Percentiles rank a stretch among this genome's conserved stretches.
Conservation (phyloP, 2,329 filamentous ascomycete genomes). For the Rhinocladiella similis region DNA sequence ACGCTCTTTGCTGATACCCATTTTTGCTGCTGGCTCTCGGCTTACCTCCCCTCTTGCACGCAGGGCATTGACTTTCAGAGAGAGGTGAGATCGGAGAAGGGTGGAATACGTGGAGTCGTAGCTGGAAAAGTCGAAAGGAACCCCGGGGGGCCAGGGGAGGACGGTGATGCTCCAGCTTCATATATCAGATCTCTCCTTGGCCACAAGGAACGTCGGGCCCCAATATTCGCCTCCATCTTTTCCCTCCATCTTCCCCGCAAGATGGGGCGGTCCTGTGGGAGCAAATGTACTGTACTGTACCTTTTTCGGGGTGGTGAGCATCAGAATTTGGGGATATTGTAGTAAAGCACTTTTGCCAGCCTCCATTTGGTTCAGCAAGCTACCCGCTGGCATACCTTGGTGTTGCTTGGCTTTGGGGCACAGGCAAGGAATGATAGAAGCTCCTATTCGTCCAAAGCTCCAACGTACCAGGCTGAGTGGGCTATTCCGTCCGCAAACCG, state of each 20-base stretch:
- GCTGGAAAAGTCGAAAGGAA: no score
- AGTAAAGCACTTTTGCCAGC: not conserved
- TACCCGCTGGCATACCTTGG: not conserved
- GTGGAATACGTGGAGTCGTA: no score
- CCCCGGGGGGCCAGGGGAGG: no score
- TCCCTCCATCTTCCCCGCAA: not conserved
- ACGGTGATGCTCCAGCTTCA: no score
- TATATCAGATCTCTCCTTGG: no score
- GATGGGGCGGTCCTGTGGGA: not conserved
- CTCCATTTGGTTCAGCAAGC: not conserved
- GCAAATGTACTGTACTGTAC: not conserved
- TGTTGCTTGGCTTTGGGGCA: not conserved
- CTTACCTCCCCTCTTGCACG: no score
- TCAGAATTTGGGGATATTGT: not conserved
- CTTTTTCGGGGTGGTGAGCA: not conserved
- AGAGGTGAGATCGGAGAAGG: no score
- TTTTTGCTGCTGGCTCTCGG: not conserved
- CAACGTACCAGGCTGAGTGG: not conserved
- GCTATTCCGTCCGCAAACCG: not conserved
- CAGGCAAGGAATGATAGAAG: not conserved
- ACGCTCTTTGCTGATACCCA: conserved; percentile 14
- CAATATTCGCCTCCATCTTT: no score
- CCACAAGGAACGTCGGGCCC: no score
- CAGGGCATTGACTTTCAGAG: no score
- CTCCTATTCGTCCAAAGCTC: not conserved